These are phyloP conservation scores for Megacollybia marginata DNA, from an alignment of 768 basidiomycete species.

Conservation along the genomic window DNA sequence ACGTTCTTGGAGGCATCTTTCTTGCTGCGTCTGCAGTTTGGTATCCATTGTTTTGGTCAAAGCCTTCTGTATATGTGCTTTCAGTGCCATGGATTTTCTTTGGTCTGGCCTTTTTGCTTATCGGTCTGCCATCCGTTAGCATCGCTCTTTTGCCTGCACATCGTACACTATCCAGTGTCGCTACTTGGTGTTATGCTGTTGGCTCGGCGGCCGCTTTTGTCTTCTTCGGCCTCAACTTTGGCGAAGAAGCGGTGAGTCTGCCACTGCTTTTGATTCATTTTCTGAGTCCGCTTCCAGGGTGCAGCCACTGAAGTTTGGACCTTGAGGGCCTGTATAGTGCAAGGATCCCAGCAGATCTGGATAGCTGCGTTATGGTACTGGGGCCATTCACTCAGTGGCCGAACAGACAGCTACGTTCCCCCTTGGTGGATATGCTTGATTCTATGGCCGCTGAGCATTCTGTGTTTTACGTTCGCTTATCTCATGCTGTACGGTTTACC, in stretches of 20 bases:
- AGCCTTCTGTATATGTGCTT: slow-evolving; percentile 82
- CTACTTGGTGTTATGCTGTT: slow-evolving; percentile 88
- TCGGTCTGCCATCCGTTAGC: slow-evolving; percentile 77
- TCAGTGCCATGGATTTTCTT: slow-evolving; percentile 90
- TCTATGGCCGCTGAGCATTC: slow-evolving; percentile 50
- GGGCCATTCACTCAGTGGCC: slow-evolving; percentile 73
- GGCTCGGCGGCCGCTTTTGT: slow-evolving; percentile 91
- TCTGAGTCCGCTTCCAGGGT: slow-evolving; percentile 39
- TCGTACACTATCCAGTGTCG: slow-evolving; percentile 61
- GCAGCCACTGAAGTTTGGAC: slow-evolving; percentile 95
- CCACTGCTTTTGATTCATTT: neutral
- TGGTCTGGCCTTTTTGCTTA: slow-evolving; percentile 84
- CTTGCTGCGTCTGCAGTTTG: slow-evolving; percentile 79
- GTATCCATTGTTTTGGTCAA: slow-evolving; percentile 85
- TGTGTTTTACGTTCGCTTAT: slow-evolving; percentile 51
- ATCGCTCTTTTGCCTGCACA: slow-evolving; percentile 53
- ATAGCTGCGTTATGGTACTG: slow-evolving; percentile 95
- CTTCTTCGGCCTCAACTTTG: slow-evolving; percentile 95
- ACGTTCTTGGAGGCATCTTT: slow-evolving; percentile 88
- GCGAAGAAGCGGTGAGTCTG: slow-evolving; percentile 78
- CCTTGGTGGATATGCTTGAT: slow-evolving; percentile 60
- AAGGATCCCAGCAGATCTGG: slow-evolving; percentile 95
- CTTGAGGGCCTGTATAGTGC: slow-evolving; percentile 83
- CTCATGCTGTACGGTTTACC: slow-evolving; percentile 77
- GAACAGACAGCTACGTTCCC: slow-evolving; percentile 40